These are phyloP conservation scores for Stephanodiscus triporus DNA, from an alignment of 108 stramenopile species.

Conservation along the genomic window DNA sequence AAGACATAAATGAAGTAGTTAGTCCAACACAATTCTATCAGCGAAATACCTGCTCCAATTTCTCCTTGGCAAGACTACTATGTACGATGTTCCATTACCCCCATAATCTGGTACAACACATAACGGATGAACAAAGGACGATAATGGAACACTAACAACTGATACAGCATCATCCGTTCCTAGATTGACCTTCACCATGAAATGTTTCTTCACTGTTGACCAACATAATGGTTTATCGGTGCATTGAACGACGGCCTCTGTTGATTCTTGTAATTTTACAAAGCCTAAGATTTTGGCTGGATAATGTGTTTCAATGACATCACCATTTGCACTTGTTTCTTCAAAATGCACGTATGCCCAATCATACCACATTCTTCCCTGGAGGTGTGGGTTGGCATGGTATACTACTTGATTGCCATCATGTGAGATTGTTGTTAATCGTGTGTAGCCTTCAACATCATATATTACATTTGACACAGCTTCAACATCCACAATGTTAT, in stretches of 20 bases:
- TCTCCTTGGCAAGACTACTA: neutral
- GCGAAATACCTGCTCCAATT: neutral
- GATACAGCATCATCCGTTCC: neutral
- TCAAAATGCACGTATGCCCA: constrained; percentile 1
- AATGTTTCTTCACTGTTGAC: neutral
- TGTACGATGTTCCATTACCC: neutral
- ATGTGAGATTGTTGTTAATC: neutral
- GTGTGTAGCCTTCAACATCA: neutral
- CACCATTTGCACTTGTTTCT: neutral
- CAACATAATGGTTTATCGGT: neutral
- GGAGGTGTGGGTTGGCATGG: neutral
- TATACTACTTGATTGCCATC: neutral
- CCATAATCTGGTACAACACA: neutral
- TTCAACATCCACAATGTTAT: too few relatives aligned
- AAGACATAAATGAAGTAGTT: neutral
- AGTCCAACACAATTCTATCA: neutral
- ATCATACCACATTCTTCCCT: constrained; percentile 2
- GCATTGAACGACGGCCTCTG: neutral
- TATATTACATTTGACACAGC: neutral
- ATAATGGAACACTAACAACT: neutral
- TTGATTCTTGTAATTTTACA: neutral
- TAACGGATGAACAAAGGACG: neutral
- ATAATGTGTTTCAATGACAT: neutral
- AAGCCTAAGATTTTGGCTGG: constrained; percentile 1
- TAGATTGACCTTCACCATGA: neutral